phyloP scores from a whole-genome alignment of 108 stramenopile genomes.

The Skeletonema menzelii region DNA sequence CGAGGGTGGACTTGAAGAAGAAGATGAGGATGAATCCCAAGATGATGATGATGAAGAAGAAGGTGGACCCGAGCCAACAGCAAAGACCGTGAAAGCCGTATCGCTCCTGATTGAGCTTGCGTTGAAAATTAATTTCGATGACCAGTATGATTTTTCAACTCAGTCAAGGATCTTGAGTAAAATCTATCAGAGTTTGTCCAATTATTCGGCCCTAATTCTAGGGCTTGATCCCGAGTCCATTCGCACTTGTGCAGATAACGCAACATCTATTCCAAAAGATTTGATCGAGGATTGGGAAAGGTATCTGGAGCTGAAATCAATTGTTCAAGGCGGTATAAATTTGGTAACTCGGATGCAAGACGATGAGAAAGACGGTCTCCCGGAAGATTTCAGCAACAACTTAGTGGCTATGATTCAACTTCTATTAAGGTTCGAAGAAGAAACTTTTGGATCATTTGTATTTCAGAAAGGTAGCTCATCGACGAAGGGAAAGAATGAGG shows the following conservation, averaged over 20 bases:
- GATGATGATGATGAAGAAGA: slow-evolving; percentile 29
- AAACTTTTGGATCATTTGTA: slow-evolving; percentile 56
- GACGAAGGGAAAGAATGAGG: slow-evolving; percentile 11
- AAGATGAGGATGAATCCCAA: slow-evolving; percentile 39
- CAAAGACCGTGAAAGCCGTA: slow-evolving; percentile 51
- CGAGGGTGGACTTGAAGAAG: slow-evolving; percentile 51
- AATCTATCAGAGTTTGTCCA: slow-evolving; percentile 50
- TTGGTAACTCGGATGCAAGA: neutral
- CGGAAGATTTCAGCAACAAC: slow-evolving; percentile 11
- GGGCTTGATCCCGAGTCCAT: slow-evolving; percentile 63
- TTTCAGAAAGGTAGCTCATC: slow-evolving; percentile 38
- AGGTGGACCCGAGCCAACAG: slow-evolving; percentile 24
- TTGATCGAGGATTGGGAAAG: slow-evolving; percentile 20
- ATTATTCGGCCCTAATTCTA: slow-evolving; percentile 53
- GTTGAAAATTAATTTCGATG: slow-evolving; percentile 15
- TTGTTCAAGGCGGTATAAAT: slow-evolving; percentile 16
- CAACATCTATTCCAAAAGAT: slow-evolving; percentile 4
- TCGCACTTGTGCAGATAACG: slow-evolving; percentile 18
- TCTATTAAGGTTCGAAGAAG: slow-evolving; percentile 63
- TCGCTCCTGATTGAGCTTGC: slow-evolving; percentile 50
- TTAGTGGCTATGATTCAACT: slow-evolving; percentile 11
- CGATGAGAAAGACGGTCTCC: slow-evolving; percentile 3
- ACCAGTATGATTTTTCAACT: slow-evolving; percentile 8
- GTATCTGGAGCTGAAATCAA: slow-evolving; percentile 38
- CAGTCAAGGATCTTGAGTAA: slow-evolving; percentile 30